Evolutionary conservation across 192 early-diverging fungal species (phyloP), one percentile per base, ranked within the genome.

Genomic region (Mortierella alpina): DNA sequence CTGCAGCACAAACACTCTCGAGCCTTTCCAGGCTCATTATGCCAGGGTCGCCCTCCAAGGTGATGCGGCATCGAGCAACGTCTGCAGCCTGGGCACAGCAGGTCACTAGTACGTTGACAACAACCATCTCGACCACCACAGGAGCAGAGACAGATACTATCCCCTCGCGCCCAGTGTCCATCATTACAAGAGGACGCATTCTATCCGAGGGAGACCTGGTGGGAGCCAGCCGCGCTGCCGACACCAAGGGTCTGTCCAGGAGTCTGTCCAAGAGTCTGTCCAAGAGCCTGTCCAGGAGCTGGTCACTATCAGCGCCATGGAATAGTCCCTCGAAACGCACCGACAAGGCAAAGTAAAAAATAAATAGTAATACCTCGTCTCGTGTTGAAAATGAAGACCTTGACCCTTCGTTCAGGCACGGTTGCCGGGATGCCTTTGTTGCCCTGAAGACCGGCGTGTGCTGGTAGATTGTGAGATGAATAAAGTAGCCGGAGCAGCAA

Each of bases 21-120:
- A 70, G 70, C 20, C 52, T 80, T 10, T 72, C 77, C 22, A 72
- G 64, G 55, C 68, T 50, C 40, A 31, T 31, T 23, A 80, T 80
- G 0, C 63, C 70, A 18, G 40, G 47, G 6, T 31, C 68, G 14
- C 56, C 77, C 13, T 8, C 57, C 50, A 61, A 46, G 42, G 63
- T 63, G 57, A 66, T 67, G 64, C 63, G 69, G 17, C 68, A 69
- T 14, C 67, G 75, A 0, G 53, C 67, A 7, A 77, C 17, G 1
- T 66, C 57, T n/a, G 12, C 23, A 0, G 56, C 46, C 4, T 52
- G 20, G 52, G 22, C 62, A 20, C 48, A 67, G 7, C 53, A 52
- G 40, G 56, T 46, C 22, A 60, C 47, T 47, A 50, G 48, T 11
- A 45, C 56, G 10, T 55, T 46, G 1, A 61, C 49, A 11, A 58